Conservation (phyloP, 257 asterid species). For the Salvia miltiorrhiza region DNA sequence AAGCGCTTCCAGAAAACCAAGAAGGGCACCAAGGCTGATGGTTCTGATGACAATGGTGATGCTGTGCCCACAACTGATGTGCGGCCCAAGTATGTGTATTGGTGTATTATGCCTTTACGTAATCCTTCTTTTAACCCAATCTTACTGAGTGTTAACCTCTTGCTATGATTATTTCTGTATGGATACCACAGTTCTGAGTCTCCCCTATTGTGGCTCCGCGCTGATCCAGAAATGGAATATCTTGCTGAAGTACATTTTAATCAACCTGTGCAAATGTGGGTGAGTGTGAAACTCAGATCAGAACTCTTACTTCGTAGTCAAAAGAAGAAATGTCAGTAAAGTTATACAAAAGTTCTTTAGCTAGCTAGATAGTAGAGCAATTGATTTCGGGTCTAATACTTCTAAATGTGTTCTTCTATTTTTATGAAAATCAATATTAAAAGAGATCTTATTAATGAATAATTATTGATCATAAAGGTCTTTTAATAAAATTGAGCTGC, state of each 20-base stretch:
- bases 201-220: conserved; percentile 93
- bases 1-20: conserved; percentile 93
- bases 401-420: background rate
- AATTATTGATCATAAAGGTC: background rate
- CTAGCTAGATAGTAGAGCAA: too few species aligned
- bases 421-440: background rate
- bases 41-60: conserved; percentile 98
- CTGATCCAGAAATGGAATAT: conserved; percentile 99
- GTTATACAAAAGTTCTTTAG: background rate
- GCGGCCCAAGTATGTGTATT: conserved; percentile 64
- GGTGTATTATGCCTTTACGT: conserved; percentile 16
- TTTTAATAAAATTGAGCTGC: background rate
- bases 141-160: background rate
- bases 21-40: conserved; percentile 88
- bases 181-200: conserved; percentile 82
- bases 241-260: conserved; percentile 85
- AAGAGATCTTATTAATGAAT: background rate
- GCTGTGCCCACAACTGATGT: conserved; percentile 51
- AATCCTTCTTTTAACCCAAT: conserved; percentile 5
- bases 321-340: conserved; percentile 8
- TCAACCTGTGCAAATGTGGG: conserved; percentile 99
- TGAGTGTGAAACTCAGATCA: conserved; percentile 41
- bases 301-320: background rate
- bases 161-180: conserved; percentile 24
- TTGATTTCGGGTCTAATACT: conserved; percentile 4